phyloP scores from a whole-genome alignment of 2,329 filamentous ascomycete genomes.

The Stagonosporopsis cucurbitacearum region DNA sequence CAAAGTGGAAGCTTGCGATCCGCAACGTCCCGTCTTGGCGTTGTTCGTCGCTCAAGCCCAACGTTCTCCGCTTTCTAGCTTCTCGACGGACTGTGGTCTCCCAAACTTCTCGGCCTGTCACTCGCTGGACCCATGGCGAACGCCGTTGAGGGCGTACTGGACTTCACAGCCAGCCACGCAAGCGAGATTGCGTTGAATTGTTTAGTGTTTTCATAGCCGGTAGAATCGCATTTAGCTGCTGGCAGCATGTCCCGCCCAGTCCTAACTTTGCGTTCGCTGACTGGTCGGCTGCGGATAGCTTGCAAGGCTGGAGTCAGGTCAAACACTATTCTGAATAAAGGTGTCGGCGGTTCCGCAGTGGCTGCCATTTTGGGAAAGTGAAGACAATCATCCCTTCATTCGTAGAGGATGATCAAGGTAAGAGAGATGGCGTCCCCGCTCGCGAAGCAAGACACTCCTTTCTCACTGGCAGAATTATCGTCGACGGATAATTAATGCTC shows the following conservation, averaged over 20 bases:
- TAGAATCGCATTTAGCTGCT: not conserved
- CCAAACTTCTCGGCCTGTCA: not conserved
- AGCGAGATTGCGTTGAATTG: conserved; percentile 11
- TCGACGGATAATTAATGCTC: not conserved
- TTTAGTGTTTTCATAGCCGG: not conserved
- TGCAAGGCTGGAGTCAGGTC: not conserved
- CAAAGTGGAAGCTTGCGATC: not conserved
- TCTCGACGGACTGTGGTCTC: conserved; percentile 5
- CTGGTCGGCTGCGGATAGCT: not conserved
- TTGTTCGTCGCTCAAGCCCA: conserved; percentile 10
- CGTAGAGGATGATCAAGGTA: no score
- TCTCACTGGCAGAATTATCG: not conserved
- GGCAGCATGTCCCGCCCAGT: not conserved
- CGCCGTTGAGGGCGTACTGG: not conserved
- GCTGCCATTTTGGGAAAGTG: not conserved
- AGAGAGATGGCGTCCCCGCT: not conserved
- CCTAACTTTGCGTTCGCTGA: not conserved
- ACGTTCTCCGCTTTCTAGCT: conserved; percentile 10
- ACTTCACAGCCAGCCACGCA: not conserved
- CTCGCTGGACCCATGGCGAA: conserved; percentile 5
- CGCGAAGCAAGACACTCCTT: not conserved
- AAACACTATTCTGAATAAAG: not conserved
- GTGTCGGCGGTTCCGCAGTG: not conserved
- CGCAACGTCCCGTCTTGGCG: conserved; percentile 17
- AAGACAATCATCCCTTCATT: not conserved